These are phyloP conservation scores for Starmerella khaoyaiensis DNA, from an alignment of 805 yeast genomes.

Conservation along the genomic window DNA sequence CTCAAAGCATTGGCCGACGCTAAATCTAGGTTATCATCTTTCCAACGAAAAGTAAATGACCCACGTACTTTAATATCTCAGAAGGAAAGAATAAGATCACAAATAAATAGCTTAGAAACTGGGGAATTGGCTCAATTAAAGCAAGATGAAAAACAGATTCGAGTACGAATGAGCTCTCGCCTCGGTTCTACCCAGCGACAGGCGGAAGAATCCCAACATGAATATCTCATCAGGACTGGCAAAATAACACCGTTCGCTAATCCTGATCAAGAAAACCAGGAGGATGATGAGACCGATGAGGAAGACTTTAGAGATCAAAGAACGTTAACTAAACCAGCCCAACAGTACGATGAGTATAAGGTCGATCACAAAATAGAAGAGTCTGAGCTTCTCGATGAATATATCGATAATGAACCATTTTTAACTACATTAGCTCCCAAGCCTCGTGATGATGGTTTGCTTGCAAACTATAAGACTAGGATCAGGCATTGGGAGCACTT, in stretches of 20 bases:
- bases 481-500: conserved; percentile 33
- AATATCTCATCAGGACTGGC: conserved; percentile 75
- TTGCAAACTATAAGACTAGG: conserved; percentile 38
- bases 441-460: conserved; percentile 70
- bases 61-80: conserved; percentile 55
- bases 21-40: conserved; percentile 32
- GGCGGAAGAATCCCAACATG: conserved; percentile 68
- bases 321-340: conserved; percentile 7
- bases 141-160: conserved; percentile 53
- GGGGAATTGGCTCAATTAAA: conserved; percentile 42
- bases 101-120: conserved; percentile 39
- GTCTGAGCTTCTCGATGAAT: neutral
- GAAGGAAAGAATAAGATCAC: conserved; percentile 40
- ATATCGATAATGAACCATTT: conserved; percentile 9
- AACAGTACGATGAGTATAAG: conserved; percentile 17
- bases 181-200: neutral
- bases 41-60: conserved; percentile 38
- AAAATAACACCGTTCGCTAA: conserved; percentile 83
- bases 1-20: conserved; percentile 35
- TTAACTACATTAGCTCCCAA: conserved; percentile 18
- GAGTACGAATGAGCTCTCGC: conserved; percentile 32
- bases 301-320: conserved; percentile 21
- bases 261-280: conserved; percentile 18
- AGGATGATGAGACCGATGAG: conserved; percentile 23
- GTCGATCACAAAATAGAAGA: conserved; percentile 20